phyloP scores from a whole-genome alignment of 257 asterid species.

The Buddleja alternifolia region DNA sequence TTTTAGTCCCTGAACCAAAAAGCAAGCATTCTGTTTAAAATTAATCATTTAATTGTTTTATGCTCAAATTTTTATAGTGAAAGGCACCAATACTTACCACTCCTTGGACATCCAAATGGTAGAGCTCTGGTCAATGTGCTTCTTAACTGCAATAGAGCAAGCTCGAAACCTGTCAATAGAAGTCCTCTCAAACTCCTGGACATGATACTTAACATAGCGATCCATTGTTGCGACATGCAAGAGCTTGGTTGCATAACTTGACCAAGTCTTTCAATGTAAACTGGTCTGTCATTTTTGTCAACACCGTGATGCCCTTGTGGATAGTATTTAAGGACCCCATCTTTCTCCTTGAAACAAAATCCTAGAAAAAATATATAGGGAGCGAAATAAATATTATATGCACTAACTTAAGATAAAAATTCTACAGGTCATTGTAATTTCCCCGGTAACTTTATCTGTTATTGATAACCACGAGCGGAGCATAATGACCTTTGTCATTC shows the following conservation, averaged over 20 bases:
- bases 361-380: constrained; percentile 36
- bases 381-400: not conserved
- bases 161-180: constrained; percentile 84
- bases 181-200: constrained; percentile 93
- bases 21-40: constrained; percentile 2
- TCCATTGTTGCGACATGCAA: constrained; percentile 88
- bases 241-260: constrained; percentile 79
- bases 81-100: constrained; percentile 74
- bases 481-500: too few species aligned
- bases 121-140: too few species aligned
- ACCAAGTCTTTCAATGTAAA: constrained; percentile 85
- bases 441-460: too few species aligned
- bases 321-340: constrained; percentile 82
- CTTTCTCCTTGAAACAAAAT: constrained; percentile 79
- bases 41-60: too few species aligned
- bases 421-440: not conserved
- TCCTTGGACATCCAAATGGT: constrained; percentile 98
- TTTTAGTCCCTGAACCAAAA: constrained; percentile 71
- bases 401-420: not conserved
- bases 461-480: too few species aligned
- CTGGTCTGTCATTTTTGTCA: constrained; percentile 91
- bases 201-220: constrained; percentile 83
- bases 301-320: constrained; percentile 98
- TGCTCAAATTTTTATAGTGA: too few species aligned
- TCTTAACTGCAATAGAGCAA: constrained; percentile 84